Evolutionary conservation across 2,329 filamentous ascomycete genomes (phyloP).

Genomic region (Ceratocystis alfenasii): DNA sequence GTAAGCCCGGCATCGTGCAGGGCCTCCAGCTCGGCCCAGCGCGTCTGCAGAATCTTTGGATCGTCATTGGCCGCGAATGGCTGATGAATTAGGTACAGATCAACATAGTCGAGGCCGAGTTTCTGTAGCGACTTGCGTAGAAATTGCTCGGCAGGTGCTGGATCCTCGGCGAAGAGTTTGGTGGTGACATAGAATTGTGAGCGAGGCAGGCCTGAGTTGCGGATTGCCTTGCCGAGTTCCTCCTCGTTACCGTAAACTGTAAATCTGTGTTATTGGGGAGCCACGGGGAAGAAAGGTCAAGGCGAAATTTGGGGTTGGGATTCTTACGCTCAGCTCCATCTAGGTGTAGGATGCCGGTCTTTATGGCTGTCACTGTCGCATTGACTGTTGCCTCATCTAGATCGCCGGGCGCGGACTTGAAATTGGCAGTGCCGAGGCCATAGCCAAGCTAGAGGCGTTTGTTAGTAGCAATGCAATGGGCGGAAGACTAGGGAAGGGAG

Average conservation of each 20-base stretch:
- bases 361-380: slow-evolving; percentile 49
- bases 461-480: background rate
- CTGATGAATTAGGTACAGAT: slow-evolving; percentile 55
- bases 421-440: slow-evolving; percentile 57
- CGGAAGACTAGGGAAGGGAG: background rate
- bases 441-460: slow-evolving; percentile 48
- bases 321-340: slow-evolving; percentile 58
- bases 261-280: background rate
- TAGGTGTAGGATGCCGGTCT: slow-evolving; percentile 58
- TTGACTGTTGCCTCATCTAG: slow-evolving; percentile 43
- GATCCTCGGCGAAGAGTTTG: slow-evolving; percentile 38
- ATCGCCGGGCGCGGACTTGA: slow-evolving; percentile 39
- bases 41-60: slow-evolving; percentile 37
- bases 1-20: slow-evolving; percentile 55
- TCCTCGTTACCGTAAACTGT: slow-evolving; percentile 52
- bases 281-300: background rate
- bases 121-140: slow-evolving; percentile 50
- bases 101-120: slow-evolving; percentile 58
- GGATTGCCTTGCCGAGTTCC: slow-evolving; percentile 61
- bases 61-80: slow-evolving; percentile 41
- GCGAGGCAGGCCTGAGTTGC: slow-evolving; percentile 50
- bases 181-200: slow-evolving; percentile 58
- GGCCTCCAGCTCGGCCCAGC: slow-evolving; percentile 50
- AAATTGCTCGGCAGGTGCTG: slow-evolving; percentile 36
- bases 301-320: too few species aligned